Evolutionary conservation across 2,329 filamentous ascomycete genomes (phyloP), one percentile per base, ranked within the genome.

Genomic region (Xylariaceae sp.): DNA sequence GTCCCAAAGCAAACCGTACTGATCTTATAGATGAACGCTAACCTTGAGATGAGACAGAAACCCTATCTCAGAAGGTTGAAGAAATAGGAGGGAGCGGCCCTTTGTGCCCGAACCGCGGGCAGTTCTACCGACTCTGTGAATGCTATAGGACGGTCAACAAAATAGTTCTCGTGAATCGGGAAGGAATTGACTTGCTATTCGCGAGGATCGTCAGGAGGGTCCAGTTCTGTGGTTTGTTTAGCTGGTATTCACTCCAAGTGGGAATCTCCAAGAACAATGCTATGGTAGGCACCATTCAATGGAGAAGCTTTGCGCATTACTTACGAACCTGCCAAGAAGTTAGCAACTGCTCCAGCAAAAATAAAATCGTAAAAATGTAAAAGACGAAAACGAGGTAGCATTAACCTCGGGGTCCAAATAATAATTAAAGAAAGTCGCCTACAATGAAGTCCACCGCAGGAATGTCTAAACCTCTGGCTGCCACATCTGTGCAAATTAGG

Each of bases 401-500:
- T 12, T 8, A 21, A 46, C 29, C 8, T 26, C 8, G 26, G 26
- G 26, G 26, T 26, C 26, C 5, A 26, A 26, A 26, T 8, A 26
- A 5, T 8, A 26, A 5, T 26, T 26, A 8, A 8, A 8, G 19
- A 37, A 21, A 26, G 34, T 10, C 19, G 46, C 55, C 49, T 55
- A 57, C 55, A 58, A 96, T 85, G 63, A 96, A 97, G 75, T 97
- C 92, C 41, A 97, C 92, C 19, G 89, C 86, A 0, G 92, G 92
- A 60, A 97, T 96, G 79, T 97, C 94, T 46, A 99, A 80, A 34
- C 94, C 94, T 77, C 94, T 81, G 2, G 94, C 94, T 43, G 94
- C 94, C 59, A 99, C 94, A 67, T 99, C 94, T 0, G 94, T 99
- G 74, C 92, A 96, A 63, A 99, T 94, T 50, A 99, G 74, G 0